Evolutionary conservation across 495 filamentous ascomycete genomes (phyloP), one percentile per base, ranked within the genome.

Genomic region (Penicillium soppii): DNA sequence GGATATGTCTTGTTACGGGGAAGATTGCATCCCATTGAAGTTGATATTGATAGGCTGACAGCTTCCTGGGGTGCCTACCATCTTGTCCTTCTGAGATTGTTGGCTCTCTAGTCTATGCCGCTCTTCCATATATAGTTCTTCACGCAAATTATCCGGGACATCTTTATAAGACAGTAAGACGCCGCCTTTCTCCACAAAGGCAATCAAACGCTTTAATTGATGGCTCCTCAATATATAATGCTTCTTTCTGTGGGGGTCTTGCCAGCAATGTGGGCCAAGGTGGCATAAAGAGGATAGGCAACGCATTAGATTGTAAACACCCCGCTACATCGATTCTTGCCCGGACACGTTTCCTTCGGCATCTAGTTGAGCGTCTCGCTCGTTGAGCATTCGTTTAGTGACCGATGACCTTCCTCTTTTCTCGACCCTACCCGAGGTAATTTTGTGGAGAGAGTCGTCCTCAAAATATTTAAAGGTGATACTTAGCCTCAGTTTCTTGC

Each of bases 311-410:
- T 29, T 21, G 15, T 54, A 54, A 10, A 49, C 39, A 41, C 26
- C 10, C 1, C 32, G 15, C 52, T 17, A 50, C n/a, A 38, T 23
- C 2, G 48, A 39, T 20, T 50, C 8, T 48, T 56, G 32, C n/a
- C 59, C 57, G 5, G 52, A 59, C 2, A 22, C 41, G 5, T 61
- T 33, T 33, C 67, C 54, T 36, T 59, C 52, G 7, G 55, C 50
- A 49, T 59, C 39, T 17, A 66, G 52, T 30, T 53, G 33, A 27
- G 48, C 44, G 26, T 60, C 52, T 27, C 49, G 38, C 15, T 58
- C 47, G 30, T 54, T 26, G 9, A 66, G 47, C 39, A 59, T 59
- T 20, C 27, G 16, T 26, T 47, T 53, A 4, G 50, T 59, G 17
- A 50, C 47, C 23, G 50, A 59, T 22, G 36, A 43, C 13, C 27